A percentile compares a stretch with the other conserved stretches of the same genome.
These are phyloP conservation scores for Hypoxylon sp. DNA, from an alignment of 2,329 filamentous ascomycete species.

Conservation along the genomic window DNA sequence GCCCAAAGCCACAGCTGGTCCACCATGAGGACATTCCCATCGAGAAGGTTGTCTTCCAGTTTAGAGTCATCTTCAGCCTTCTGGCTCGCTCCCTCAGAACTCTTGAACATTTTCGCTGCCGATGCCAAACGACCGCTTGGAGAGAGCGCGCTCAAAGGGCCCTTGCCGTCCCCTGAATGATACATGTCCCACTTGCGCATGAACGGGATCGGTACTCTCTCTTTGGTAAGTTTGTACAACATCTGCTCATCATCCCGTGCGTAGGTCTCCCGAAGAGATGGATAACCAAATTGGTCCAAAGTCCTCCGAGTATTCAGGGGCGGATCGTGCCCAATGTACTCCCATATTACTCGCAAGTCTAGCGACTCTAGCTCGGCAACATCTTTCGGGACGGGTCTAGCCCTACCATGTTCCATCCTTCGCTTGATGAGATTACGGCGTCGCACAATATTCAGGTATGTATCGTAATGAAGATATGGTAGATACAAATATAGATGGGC, in stretches of 20 bases:
- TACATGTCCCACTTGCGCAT: constrained; percentile 50
- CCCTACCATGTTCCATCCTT: constrained; percentile 67
- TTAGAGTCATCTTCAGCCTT: constrained; percentile 55
- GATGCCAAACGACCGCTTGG: constrained; percentile 46
- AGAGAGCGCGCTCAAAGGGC: constrained; percentile 36
- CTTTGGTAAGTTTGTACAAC: constrained; percentile 75
- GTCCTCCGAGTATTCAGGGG: constrained; percentile 74
- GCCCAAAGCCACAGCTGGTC: constrained; percentile 76
- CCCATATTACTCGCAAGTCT: constrained; percentile 74
- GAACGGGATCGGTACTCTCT: constrained; percentile 52
- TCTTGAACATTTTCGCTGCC: constrained; percentile 40
- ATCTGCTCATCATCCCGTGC: constrained; percentile 76
- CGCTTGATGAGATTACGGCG: constrained; percentile 69
- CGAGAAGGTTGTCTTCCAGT: constrained; percentile 57
- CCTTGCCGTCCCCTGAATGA: constrained; percentile 33
- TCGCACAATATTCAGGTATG: constrained; percentile 70
- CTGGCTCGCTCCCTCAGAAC: constrained; percentile 23
- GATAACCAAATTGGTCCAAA: constrained; percentile 75
- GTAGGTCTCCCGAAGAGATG: constrained; percentile 71
- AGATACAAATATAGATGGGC: constrained; percentile 66
- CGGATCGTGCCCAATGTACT: constrained; percentile 72
- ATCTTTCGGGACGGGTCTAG: constrained; percentile 68
- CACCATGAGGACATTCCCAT: constrained; percentile 75
- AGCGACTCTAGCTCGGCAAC: constrained; percentile 69
- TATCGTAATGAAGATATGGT: constrained; percentile 76